A percentile compares a stretch with the other conserved stretches of the same genome.
phyloP scores from a whole-genome alignment of 805 yeast genomes.

The Candida sphagnicola region DNA sequence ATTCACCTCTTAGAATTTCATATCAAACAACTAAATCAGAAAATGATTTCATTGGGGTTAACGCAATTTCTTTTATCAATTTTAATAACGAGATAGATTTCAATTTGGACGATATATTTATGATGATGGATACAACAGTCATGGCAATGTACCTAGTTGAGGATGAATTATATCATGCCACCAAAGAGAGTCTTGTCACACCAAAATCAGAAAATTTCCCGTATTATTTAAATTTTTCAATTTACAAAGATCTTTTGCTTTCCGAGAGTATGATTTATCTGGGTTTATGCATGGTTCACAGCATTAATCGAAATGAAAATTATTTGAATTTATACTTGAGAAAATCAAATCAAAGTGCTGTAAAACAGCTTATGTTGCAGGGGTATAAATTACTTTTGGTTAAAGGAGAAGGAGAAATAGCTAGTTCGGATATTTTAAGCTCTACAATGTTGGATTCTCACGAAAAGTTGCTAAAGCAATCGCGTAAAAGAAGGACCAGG shows the following conservation, averaged over 20 bases:
- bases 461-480: constrained; percentile 13
- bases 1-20: constrained; percentile 24
- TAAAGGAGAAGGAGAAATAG: constrained; percentile 65
- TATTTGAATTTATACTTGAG: constrained; percentile 60
- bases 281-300: constrained; percentile 65
- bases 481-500: constrained; percentile 11
- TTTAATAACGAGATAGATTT: constrained; percentile 15
- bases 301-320: constrained; percentile 41
- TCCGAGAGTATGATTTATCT: constrained; percentile 23
- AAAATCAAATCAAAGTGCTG: constrained; percentile 8
- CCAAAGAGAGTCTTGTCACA: constrained; percentile 15
- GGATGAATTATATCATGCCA: constrained; percentile 17
- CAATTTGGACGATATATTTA: constrained; percentile 18
- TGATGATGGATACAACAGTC: constrained; percentile 39
- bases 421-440: constrained; percentile 50
- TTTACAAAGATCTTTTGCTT: not conserved
- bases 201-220: constrained; percentile 10
- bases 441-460: constrained; percentile 18
- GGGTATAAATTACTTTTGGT: constrained; percentile 40
- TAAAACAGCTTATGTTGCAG: constrained; percentile 12
- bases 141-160: constrained; percentile 35
- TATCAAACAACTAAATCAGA: constrained; percentile 14
- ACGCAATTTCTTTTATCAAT: constrained; percentile 21
- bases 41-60: constrained; percentile 17
- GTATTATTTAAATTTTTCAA: constrained; percentile 15